Percentiles rank a stretch among this genome's conserved stretches.
These are phyloP conservation scores for Diplosphaera chodatii DNA, from an alignment of 139 green algal species.

Conservation along the genomic window DNA sequence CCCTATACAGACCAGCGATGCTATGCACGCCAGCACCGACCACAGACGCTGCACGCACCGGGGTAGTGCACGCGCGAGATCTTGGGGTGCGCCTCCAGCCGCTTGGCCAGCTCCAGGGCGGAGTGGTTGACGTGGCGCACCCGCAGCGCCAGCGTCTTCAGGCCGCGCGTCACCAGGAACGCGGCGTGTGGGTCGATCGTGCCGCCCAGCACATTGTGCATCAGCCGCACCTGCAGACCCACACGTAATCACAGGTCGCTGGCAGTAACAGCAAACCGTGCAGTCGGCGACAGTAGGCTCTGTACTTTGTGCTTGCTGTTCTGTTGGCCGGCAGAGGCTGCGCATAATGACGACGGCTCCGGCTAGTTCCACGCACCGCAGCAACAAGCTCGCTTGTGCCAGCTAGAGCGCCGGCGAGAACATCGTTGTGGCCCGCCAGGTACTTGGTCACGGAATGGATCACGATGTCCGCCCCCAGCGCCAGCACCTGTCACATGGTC, in stretches of 20 bases:
- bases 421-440: constrained; percentile 97
- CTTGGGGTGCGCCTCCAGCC: constrained; percentile 85
- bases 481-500: constrained; percentile 39
- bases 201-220: constrained; percentile 98
- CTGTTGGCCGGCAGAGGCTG: too few relatives aligned
- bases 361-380: constrained; percentile 49
- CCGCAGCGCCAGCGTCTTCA: constrained; percentile 95
- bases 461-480: constrained; percentile 94
- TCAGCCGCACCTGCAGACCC: constrained; percentile 35
- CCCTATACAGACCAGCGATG: too few relatives aligned
- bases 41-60: too few relatives aligned
- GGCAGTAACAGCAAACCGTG: neutral
- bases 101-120: constrained; percentile 59
- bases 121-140: constrained; percentile 76
- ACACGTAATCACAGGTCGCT: too few relatives aligned
- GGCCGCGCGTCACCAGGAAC: constrained; percentile 93
- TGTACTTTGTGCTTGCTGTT: too few relatives aligned
- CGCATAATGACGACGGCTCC: too few relatives aligned
- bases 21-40: too few relatives aligned
- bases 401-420: constrained; percentile 59
- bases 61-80: constrained; percentile 72
- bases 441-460: constrained; percentile 99
- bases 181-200: constrained; percentile 93
- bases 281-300: too few relatives aligned
- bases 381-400: constrained; percentile 68